Percentiles rank a stretch among this genome's conserved stretches.
Evolutionary conservation across 2,329 filamentous ascomycete genomes (phyloP).

Genomic region (Torrubiella hemipterigena): DNA sequence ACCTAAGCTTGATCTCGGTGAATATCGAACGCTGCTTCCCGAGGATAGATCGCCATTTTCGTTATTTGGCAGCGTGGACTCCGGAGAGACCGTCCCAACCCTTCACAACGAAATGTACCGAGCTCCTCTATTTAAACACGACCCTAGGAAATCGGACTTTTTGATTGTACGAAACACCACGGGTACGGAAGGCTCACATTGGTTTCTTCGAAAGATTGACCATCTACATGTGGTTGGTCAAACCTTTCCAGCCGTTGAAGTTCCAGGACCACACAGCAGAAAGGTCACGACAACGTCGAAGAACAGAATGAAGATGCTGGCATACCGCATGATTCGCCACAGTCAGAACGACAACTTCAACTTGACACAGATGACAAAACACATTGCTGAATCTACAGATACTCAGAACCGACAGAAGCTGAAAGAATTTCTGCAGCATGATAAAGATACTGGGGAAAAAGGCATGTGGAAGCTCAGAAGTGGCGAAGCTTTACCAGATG

Average conservation of each 20-base stretch:
- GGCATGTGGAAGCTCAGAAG: conserved; percentile 69
- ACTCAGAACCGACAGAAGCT: conserved; percentile 94
- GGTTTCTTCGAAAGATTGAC: conserved; percentile 81
- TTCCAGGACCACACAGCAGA: conserved; percentile 84
- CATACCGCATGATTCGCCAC: conserved; percentile 76
- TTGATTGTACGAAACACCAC: conserved; percentile 74
- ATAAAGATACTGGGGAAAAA: conserved; percentile 60
- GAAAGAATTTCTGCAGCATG: conserved; percentile 89
- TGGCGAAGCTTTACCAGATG: conserved; percentile 66
- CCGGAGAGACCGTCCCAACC: conserved; percentile 81
- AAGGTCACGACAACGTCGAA: conserved; percentile 97
- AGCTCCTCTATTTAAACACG: conserved; percentile 84
- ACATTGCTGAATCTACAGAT: conserved; percentile 86
- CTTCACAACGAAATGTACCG: conserved; percentile 94
- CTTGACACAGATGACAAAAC: conserved; percentile 76
- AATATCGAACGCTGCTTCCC: conserved; percentile 75
- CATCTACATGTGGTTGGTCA: conserved; percentile 87
- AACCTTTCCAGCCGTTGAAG: conserved; percentile 80
- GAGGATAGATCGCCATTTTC: conserved; percentile 95
- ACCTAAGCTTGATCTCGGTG: conserved; percentile 75
- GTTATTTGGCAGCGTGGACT: conserved; percentile 84
- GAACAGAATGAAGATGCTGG: conserved; percentile 91
- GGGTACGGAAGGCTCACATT: conserved; percentile 62
- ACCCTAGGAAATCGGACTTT: conserved; percentile 69
- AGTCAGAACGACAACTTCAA: conserved; percentile 57